phyloP scores from a whole-genome alignment of 805 yeast species.

The Candida multigemmis region DNA sequence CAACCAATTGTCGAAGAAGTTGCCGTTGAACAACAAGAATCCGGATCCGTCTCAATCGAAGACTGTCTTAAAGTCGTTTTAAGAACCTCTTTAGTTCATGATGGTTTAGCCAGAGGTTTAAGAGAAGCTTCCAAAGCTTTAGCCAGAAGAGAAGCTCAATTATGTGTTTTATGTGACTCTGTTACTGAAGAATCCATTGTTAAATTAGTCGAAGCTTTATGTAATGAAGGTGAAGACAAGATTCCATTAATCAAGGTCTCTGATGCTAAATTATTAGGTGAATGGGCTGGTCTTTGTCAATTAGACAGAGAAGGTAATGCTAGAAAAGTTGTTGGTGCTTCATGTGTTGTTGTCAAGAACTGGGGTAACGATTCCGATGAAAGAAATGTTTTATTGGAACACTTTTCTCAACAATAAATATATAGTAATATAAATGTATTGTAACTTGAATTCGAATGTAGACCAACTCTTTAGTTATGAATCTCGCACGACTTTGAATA shows the following conservation, averaged over 20 bases:
- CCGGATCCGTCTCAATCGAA: constrained; percentile 91
- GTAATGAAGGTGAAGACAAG: constrained; percentile 94
- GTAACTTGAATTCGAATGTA: too few relatives aligned
- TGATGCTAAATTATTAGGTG: constrained; percentile 99
- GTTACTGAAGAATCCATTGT: constrained; percentile 96
- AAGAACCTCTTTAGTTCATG: constrained; percentile 96
- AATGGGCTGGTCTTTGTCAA: constrained; percentile 99
- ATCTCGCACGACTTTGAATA: too few relatives aligned
- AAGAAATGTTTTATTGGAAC: constrained; percentile 91
- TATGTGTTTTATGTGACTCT: constrained; percentile 95
- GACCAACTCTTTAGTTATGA: too few relatives aligned
- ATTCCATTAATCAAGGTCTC: constrained; percentile 98
- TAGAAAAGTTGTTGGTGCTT: constrained; percentile 99
- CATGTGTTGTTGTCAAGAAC: constrained; percentile 98
- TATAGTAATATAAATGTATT: too few relatives aligned
- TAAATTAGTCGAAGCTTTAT: constrained; percentile 97
- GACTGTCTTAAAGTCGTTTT: constrained; percentile 97
- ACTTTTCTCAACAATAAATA: constrained; percentile 81
- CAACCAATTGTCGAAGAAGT: constrained; percentile 74
- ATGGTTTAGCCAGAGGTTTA: constrained; percentile 99
- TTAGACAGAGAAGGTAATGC: constrained; percentile 99
- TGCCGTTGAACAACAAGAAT: constrained; percentile 79
- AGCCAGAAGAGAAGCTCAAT: constrained; percentile 94
- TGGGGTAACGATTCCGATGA: constrained; percentile 99
- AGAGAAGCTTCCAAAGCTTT: constrained; percentile 99